phyloP scores from a whole-genome alignment of 805 yeast genomes.

The Saccharomycopsis sp. region DNA sequence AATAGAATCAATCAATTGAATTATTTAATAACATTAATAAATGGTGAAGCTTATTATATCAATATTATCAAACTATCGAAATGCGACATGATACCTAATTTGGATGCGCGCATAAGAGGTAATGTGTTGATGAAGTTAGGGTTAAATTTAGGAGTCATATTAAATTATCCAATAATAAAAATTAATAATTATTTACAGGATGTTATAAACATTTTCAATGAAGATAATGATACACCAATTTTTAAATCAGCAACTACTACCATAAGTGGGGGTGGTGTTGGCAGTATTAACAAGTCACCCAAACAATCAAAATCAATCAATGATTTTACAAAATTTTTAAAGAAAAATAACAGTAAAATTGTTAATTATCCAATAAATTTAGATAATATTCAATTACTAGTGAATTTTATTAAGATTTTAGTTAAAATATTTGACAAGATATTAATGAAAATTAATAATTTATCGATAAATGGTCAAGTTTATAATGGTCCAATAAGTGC shows the following conservation, averaged over 20 bases:
- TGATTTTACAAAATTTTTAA: constrained; percentile 4
- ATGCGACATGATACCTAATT: not conserved
- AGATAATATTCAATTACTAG: constrained; percentile 8
- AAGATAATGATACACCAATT: not conserved
- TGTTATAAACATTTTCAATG: not conserved
- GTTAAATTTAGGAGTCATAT: constrained; percentile 13
- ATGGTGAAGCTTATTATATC: constrained; percentile 10
- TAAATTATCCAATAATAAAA: constrained; percentile 8
- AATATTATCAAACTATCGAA: constrained; percentile 3
- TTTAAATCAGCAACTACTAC: not conserved
- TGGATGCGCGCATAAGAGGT: constrained; percentile 5
- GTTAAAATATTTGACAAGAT: constrained; percentile 6
- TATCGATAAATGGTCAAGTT: too few relatives aligned
- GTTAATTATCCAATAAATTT: constrained; percentile 11
- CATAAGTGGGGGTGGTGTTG: not conserved
- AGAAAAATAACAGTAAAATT: not conserved
- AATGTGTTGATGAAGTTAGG: constrained; percentile 8
- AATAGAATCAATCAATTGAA: not conserved
- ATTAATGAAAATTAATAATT: not conserved
- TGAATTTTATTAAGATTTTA: constrained; percentile 9
- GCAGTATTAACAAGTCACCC: not conserved
- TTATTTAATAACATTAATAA: not conserved
- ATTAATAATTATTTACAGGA: constrained; percentile 8
- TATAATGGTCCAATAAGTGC: constrained; percentile 1
- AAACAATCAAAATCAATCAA: constrained; percentile 2